Percentiles rank a stretch among this genome's conserved stretches.
Conservation (phyloP, 768 basidiomycete genomes). For the Psilocybe sp. region DNA sequence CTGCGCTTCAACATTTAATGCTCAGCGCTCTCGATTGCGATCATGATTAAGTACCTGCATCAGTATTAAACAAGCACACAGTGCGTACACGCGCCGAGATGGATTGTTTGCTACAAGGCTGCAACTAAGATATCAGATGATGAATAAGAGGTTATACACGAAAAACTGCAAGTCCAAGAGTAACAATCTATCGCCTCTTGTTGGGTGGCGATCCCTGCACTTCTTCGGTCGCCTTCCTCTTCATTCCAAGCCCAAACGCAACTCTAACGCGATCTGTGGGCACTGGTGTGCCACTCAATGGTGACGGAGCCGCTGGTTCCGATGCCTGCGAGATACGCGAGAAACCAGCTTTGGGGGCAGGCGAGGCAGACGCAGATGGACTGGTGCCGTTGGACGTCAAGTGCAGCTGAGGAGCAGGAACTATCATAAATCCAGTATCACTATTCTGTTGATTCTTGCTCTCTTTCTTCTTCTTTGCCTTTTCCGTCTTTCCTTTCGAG, state of each 20-base stretch:
- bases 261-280: slow-evolving; percentile 70
- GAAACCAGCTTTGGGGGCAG: slow-evolving; percentile 71
- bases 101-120: too few species aligned
- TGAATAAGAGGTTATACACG: too few species aligned
- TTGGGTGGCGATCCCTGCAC: slow-evolving; percentile 61
- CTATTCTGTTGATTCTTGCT: slow-evolving; percentile 49
- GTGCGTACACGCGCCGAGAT: too few species aligned
- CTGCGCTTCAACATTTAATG: too few species aligned
- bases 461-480: slow-evolving; percentile 80
- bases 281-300: slow-evolving; percentile 55
- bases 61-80: too few species aligned
- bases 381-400: slow-evolving; percentile 43
- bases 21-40: too few species aligned
- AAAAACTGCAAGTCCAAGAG: too few species aligned
- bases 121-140: too few species aligned
- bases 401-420: slow-evolving; percentile 55
- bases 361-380: slow-evolving; percentile 52
- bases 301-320: slow-evolving; percentile 45
- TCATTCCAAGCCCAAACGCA: slow-evolving; percentile 72
- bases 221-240: slow-evolving; percentile 79
- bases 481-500: slow-evolving; percentile 81
- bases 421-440: slow-evolving; percentile 67
- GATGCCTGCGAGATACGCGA: slow-evolving; percentile 60
- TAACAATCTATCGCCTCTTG: slow-evolving; percentile 44
- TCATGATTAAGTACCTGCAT: too few species aligned